These are phyloP conservation scores for Zymoseptoria brevis DNA, from an alignment of 2,329 filamentous ascomycete species.

Conservation along the genomic window DNA sequence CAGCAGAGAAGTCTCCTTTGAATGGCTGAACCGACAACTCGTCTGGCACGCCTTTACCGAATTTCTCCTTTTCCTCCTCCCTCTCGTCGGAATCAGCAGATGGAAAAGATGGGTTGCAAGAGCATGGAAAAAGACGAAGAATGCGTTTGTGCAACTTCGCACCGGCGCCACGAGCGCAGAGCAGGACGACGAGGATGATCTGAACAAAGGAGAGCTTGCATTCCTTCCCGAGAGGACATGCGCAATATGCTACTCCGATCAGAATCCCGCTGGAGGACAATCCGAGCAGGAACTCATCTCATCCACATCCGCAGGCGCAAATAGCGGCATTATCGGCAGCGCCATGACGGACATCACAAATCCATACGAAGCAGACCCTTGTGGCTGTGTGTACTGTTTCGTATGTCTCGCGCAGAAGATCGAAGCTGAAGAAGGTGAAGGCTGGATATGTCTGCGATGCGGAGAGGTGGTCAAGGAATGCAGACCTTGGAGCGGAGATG, in stretches of 20 bases:
- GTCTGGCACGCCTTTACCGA: slow-evolving; percentile 99
- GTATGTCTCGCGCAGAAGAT: slow-evolving; percentile 86
- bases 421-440: slow-evolving; percentile 87
- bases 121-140: slow-evolving; percentile 74
- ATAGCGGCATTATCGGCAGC: slow-evolving; percentile 68
- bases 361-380: slow-evolving; percentile 84
- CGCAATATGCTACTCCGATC: slow-evolving; percentile 92
- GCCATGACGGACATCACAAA: slow-evolving; percentile 92
- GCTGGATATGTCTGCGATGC: slow-evolving; percentile 85
- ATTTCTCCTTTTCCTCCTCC: slow-evolving; percentile 94
- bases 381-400: slow-evolving; percentile 91
- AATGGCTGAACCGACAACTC: slow-evolving; percentile 93
- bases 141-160: slow-evolving; percentile 45
- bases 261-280: slow-evolving; percentile 58
- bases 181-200: slow-evolving; percentile 34
- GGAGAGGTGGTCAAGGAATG: slow-evolving; percentile 78
- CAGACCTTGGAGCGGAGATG: slow-evolving; percentile 84
- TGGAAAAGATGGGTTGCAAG: slow-evolving; percentile 87
- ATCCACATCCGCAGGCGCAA: slow-evolving; percentile 39
- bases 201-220: slow-evolving; percentile 56
- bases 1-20: slow-evolving; percentile 86
- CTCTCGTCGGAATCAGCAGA: slow-evolving; percentile 85
- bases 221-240: slow-evolving; percentile 92
- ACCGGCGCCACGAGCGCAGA: slow-evolving; percentile 34
- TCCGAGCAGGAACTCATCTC: slow-evolving; percentile 71